Evolutionary conservation across 805 yeast species (phyloP).

Genomic region (Dipodascopsis tothii): DNA sequence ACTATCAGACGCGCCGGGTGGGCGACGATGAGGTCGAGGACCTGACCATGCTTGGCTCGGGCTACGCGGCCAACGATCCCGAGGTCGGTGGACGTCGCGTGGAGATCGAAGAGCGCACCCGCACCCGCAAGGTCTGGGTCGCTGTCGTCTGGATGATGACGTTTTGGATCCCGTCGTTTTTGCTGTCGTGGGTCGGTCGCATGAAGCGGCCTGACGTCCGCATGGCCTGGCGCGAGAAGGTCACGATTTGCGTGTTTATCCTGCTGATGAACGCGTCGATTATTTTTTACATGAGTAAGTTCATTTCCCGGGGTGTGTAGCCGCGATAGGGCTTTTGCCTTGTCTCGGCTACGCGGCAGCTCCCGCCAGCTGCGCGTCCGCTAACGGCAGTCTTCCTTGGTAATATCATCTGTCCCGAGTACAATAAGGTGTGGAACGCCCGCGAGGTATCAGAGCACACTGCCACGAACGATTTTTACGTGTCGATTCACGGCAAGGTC

Average conservation of each 20-base stretch:
- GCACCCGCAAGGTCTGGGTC: slow-evolving; percentile 33
- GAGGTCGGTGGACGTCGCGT: slow-evolving; percentile 28
- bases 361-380: no score
- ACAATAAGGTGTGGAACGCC: slow-evolving; percentile 36
- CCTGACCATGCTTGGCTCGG: slow-evolving; percentile 19
- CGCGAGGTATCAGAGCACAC: slow-evolving; percentile 34
- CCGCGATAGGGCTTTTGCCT: no score
- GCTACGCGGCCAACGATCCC: slow-evolving; percentile 28
- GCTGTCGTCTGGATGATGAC: slow-evolving; percentile 36
- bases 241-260: slow-evolving; percentile 33
- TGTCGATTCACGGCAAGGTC: slow-evolving; percentile 35
- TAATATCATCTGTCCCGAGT: slow-evolving; percentile 36
- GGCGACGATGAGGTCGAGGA: slow-evolving; percentile 8
- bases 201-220: slow-evolving; percentile 38
- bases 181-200: slow-evolving; percentile 31
- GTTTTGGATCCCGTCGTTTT: slow-evolving; percentile 37
- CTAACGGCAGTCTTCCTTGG: slow-evolving; percentile 33
- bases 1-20: neutral
- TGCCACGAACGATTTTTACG: slow-evolving; percentile 33
- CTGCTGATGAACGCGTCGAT: slow-evolving; percentile 33
- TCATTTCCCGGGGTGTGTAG: no score
- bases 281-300: slow-evolving; percentile 36
- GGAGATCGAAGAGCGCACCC: slow-evolving; percentile 30
- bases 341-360: no score
- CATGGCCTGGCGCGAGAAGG: slow-evolving; percentile 39